These are phyloP conservation scores for Pythium guiyangense DNA, from an alignment of 352 stramenopile species.

Conservation along the genomic window DNA sequence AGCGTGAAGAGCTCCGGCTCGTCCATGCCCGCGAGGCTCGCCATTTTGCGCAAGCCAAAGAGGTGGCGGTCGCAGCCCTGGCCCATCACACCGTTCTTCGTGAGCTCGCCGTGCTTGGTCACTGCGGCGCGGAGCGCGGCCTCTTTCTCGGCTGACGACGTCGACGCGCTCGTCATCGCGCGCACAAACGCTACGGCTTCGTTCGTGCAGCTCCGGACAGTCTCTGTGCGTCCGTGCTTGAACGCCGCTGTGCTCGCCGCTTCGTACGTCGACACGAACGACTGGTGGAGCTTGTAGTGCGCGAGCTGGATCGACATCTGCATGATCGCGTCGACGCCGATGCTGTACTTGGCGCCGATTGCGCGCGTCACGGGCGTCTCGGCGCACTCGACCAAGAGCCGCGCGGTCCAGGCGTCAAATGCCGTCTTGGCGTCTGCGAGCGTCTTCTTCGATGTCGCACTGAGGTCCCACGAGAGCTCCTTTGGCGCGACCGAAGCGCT, in stretches of 20 bases:
- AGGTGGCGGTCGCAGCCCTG: constrained; percentile 88
- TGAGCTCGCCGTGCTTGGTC: constrained; percentile 86
- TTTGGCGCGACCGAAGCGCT: constrained; percentile 14
- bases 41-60: constrained; percentile 75
- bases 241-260: constrained; percentile 87
- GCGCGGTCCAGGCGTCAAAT: constrained; percentile 62
- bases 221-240: constrained; percentile 89
- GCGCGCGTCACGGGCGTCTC: constrained; percentile 68
- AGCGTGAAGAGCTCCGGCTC: constrained; percentile 78
- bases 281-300: constrained; percentile 78
- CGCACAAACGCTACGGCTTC: constrained; percentile 76
- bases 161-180: constrained; percentile 54
- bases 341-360: constrained; percentile 61
- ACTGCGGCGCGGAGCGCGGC: constrained; percentile 62
- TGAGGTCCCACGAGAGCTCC: constrained; percentile 65
- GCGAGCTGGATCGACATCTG: constrained; percentile 90
- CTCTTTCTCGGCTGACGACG: constrained; percentile 54
- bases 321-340: constrained; percentile 88
- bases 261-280: constrained; percentile 87
- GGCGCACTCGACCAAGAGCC: constrained; percentile 63
- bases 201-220: constrained; percentile 86
- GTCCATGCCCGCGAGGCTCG: constrained; percentile 45
- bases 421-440: constrained; percentile 63
- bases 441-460: constrained; percentile 45
- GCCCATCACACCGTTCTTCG: constrained; percentile 89